phyloP scores from a whole-genome alignment of 2,329 filamentous ascomycete species.

The Ceratocystis eucalypticola region DNA sequence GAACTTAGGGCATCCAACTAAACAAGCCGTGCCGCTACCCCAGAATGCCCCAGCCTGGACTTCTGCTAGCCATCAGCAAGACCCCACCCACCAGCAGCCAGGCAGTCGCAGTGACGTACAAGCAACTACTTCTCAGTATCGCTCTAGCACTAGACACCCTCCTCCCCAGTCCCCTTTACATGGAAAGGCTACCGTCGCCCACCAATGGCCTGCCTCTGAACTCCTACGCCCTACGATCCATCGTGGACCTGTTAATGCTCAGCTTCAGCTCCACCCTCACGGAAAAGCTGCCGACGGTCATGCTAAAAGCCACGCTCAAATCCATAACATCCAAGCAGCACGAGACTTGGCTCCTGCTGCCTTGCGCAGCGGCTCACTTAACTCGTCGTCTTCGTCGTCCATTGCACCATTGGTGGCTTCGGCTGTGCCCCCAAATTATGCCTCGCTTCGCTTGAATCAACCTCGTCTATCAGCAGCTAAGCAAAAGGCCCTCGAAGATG shows the following conservation, averaged over 20 bases:
- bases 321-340: not conserved
- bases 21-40: no score
- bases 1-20: no score
- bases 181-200: not conserved
- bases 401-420: not conserved
- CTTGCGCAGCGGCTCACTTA: not conserved
- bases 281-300: not conserved
- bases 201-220: not conserved
- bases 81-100: no score
- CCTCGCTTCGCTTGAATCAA: conserved; percentile 3
- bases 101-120: not conserved
- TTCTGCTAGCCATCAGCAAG: no score
- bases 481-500: conserved; percentile 53
- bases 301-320: not conserved
- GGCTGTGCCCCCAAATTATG: not conserved
- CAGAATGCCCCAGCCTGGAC: no score
- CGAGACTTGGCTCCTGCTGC: not conserved
- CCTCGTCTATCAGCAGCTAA: conserved; percentile 36
- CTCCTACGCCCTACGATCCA: not conserved
- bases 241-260: not conserved
- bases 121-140: not conserved
- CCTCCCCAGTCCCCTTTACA: not conserved
- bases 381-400: not conserved
- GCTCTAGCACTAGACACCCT: not conserved
- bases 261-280: not conserved